phyloP scores from a whole-genome alignment of 139 green algal species.

The Picochlorum costavermella region DNA sequence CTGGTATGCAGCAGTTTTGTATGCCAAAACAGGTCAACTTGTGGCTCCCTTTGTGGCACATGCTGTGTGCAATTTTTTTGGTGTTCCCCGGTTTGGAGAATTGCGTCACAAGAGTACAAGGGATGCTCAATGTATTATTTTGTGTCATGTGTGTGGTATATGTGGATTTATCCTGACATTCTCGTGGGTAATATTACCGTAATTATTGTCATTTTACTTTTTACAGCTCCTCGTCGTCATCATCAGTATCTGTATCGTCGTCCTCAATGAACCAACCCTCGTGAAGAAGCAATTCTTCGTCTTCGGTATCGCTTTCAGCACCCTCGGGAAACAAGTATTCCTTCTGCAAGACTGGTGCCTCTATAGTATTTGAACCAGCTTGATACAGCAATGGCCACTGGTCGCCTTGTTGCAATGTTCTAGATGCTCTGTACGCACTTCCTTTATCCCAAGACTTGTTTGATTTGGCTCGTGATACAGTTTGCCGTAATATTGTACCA shows the following conservation, averaged over 20 bases:
- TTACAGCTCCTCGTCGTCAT: too few species aligned
- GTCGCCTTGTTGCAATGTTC: constrained; percentile 53
- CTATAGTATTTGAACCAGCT: constrained; percentile 5
- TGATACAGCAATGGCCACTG: constrained; percentile 56
- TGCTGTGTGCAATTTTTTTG: constrained; percentile 65
- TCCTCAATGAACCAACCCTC: too few species aligned
- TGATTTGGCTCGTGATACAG: constrained; percentile 33
- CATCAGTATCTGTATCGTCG: too few species aligned
- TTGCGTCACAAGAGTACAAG: neutral
- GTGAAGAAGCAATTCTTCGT: too few species aligned
- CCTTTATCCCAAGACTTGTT: constrained; percentile 32
- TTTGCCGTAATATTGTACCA: constrained; percentile 36
- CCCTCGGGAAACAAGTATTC: neutral
- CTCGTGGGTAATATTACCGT: too few species aligned
- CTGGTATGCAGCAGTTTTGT: constrained; percentile 49
- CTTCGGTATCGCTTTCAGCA: neutral
- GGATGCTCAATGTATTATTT: neutral
- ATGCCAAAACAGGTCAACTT: constrained; percentile 44
- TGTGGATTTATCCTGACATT: too few species aligned
- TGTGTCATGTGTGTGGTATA: neutral
- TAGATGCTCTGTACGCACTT: constrained; percentile 44
- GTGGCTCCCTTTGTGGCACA: constrained; percentile 41
- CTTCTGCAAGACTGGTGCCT: constrained; percentile 5
- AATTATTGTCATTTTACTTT: too few species aligned
- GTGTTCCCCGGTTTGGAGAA: constrained; percentile 36